These are phyloP conservation scores for Penicillium longicatenatum DNA, from an alignment of 495 filamentous ascomycete genomes.

Conservation along the genomic window DNA sequence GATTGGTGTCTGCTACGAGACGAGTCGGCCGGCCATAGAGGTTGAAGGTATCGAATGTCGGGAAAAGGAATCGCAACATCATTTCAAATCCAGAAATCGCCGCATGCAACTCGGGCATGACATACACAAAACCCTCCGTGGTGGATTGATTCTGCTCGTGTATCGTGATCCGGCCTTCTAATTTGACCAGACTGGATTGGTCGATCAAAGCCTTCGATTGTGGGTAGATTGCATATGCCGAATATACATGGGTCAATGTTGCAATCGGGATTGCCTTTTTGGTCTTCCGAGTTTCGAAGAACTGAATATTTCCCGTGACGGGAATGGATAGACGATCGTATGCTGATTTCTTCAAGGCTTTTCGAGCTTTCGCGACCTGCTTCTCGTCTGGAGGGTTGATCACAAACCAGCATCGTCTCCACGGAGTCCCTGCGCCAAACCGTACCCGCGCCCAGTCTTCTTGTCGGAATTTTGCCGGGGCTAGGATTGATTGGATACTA, in stretches of 20 bases:
- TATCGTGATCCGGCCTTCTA: constrained; percentile 88
- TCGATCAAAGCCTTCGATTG: constrained; percentile 92
- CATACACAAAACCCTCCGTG: constrained; percentile 91
- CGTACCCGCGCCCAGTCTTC: constrained; percentile 96
- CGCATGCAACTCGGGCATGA: constrained; percentile 93
- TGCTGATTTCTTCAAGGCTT: constrained; percentile 81
- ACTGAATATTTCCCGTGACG: constrained; percentile 85
- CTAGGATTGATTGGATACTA: constrained; percentile 83
- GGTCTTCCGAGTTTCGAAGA: constrained; percentile 91
- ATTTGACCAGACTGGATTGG: constrained; percentile 88
- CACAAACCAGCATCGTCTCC: constrained; percentile 96
- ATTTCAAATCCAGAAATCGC: constrained; percentile 94
- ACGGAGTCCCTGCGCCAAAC: constrained; percentile 95
- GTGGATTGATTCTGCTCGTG: constrained; percentile 60
- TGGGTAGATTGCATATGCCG: constrained; percentile 93
- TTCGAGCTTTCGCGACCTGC: constrained; percentile 78
- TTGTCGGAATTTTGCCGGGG: constrained; percentile 69
- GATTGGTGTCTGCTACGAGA: constrained; percentile 81
- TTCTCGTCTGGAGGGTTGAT: constrained; percentile 92
- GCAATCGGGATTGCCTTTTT: constrained; percentile 92
- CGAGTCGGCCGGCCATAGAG: constrained; percentile 89
- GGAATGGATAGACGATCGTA: constrained; percentile 71
- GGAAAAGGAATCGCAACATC: constrained; percentile 93
- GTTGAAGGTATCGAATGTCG: constrained; percentile 89
- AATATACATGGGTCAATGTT: constrained; percentile 85